Evolutionary conservation across 2,329 filamentous ascomycete genomes (phyloP), one percentile per base, ranked within the genome.

Genomic region (Phialophora macrospora): DNA sequence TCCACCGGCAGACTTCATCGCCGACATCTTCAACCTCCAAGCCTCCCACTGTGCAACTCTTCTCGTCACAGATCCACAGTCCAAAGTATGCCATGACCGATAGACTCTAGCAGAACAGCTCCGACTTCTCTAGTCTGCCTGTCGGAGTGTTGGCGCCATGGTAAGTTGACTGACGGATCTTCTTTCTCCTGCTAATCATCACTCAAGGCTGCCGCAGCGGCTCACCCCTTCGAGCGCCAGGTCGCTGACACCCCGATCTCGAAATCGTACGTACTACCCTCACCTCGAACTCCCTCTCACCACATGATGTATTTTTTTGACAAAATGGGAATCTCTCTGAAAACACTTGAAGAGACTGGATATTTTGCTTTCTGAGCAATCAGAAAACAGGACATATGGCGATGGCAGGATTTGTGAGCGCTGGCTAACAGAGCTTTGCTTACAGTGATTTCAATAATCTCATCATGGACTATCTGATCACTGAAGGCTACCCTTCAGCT

Each of bases 321-420:
- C 89, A 96, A 97, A 86, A 88, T 99, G 95, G 95, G 95, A 99
- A 99, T 99, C 95, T 99, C 96, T 99, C 95, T 90, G 92, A 98
- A 91, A 81, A 78, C 72, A 73, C 80, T 85, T 99, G 95, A 91
- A 90, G 95, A 99, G 88, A 92, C 88, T 79, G 84, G 44, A 81
- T 91, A 88, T 91, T 87, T 90, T 90, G 88, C 81, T 85, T 85
- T 88, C 87, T 89, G 88, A 90, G 75, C 72, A 73, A 59, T 46
- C 65, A 44, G 52, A 12, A 3, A 11, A 32, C 28, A 55, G 11
- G 22, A 63, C 48, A 28, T 55, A 41, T 57, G 49, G 32, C n/a
- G 55, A 54, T 57, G 14, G 58, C n/a, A 51, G n/a, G 8, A 11
- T 51, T 14, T 30, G 49, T 32, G 65, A 32, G 55, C 59, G 60